Evolutionary conservation across 225 moss, liverwort and hornwort genomes (phyloP), one percentile per base, ranked within the genome.

Genomic region (Pseudisothecium myosuroides): DNA sequence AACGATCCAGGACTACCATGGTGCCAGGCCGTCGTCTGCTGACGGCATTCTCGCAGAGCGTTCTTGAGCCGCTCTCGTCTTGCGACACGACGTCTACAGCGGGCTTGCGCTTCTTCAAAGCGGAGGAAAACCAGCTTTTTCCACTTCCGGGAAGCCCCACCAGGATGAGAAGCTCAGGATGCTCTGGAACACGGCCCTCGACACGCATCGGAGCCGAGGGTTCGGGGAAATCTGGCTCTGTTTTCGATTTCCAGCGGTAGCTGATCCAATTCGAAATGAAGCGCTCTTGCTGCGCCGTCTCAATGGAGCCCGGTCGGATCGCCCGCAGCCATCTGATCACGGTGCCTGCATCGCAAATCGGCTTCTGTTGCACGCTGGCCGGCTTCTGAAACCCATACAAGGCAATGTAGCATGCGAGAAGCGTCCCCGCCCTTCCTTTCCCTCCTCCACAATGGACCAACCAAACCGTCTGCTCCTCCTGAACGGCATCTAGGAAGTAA

Each of bases 401-500:
- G 19, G 95, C 93, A 60, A 95, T 94, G 89, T 95, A 96, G 88
- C 96, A 97, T 22, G 96, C 96, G 18, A 96, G 88, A 84, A 95
- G 85, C 22, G 96, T 96, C 63, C 96, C 96, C 45, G 96, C 93
- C 43, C 96, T 82, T 24, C 96, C 96, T 75, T 97, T 96, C 27
- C 96, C 96, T 64, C 32, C 96, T 60, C 96, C 95, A 59, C 96
- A 96, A 79, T 96, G 96, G 37, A 97, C 95, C 77, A 97, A 73
- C 94, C 94, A 92, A 18, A 90, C 89, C 64, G 85, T 82, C 29
- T 89, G 47, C 72, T 93, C 94, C 64, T 92, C 92, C 31, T 54
- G 83, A n/a, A 92, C 63, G 9, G 88, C 88, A 28, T 94, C 88
- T 27, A 97, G 90, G 90, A 95, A 95, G 66, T 91, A 94, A 82